phyloP scores from a whole-genome alignment of 164 flowering plant species.

The Piper longum region DNA sequence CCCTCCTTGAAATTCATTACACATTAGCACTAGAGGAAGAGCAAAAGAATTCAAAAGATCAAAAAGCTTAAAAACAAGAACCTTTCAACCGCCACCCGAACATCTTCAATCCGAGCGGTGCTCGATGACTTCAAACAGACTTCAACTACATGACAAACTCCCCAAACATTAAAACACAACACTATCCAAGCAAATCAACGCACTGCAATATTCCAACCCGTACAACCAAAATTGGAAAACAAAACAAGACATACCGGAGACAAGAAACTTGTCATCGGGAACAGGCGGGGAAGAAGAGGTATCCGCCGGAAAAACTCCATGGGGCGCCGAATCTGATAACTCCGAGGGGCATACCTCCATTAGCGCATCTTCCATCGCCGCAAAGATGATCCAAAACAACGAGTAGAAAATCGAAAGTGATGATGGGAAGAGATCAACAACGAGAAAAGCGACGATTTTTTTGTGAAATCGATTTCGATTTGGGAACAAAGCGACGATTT shows the following conservation, averaged over 20 bases:
- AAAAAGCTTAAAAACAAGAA: constrained; percentile 7
- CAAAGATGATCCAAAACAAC: no score
- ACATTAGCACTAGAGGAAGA: background rate
- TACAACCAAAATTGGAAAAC: background rate
- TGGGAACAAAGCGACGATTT: no score
- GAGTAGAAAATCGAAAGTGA: no score
- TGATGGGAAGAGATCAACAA: no score
- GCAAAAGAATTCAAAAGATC: background rate
- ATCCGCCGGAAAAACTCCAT: constrained; percentile 12
- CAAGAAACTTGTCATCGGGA: constrained; percentile 44
- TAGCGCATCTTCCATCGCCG: constrained; percentile 32
- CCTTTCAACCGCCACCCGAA: constrained; percentile 69
- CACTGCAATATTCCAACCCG: no score
- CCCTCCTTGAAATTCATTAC: background rate
- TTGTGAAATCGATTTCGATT: no score
- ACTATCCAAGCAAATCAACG: no score
- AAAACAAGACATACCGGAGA: constrained; percentile 40
- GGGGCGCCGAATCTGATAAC: constrained; percentile 11
- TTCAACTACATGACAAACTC: constrained; percentile 45
- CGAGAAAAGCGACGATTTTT: no score
- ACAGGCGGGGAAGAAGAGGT: background rate
- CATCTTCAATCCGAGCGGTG: constrained; percentile 63
- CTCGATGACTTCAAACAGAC: constrained; percentile 77
- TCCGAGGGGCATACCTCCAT: constrained; percentile 48
- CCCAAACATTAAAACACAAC: constrained; percentile 1